Conservation (phyloP, 1,139 yeast genomes). For the Scheffersomyces parashehatae region DNA sequence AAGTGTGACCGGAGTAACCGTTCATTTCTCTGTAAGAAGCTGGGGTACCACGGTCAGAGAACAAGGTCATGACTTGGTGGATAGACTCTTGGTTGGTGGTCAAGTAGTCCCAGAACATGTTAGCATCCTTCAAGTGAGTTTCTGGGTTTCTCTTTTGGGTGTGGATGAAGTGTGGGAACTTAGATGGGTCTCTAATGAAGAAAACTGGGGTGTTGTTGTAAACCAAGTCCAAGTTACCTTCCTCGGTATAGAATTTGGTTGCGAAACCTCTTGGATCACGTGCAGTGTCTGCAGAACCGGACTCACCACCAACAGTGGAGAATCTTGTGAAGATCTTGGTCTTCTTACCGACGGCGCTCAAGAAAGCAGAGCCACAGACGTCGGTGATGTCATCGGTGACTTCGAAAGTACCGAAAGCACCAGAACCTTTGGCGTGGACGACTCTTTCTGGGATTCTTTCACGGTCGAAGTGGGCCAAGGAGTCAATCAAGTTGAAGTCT, state of each 20-base stretch:
- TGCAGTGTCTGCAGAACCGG: slow-evolving; percentile 81
- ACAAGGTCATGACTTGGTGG: slow-evolving; percentile 17
- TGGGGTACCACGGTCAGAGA: slow-evolving; percentile 69
- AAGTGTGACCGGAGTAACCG: slow-evolving; percentile 78
- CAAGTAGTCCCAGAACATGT: slow-evolving; percentile 76
- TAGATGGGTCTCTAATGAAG: slow-evolving; percentile 82
- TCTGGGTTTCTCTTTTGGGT: slow-evolving; percentile 77
- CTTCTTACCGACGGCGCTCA: slow-evolving; percentile 73
- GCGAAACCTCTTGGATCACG: slow-evolving; percentile 92
- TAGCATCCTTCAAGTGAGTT: slow-evolving; percentile 77
- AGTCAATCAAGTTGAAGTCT: slow-evolving; percentile 76
- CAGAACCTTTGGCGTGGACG: slow-evolving; percentile 89
- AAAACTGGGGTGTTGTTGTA: slow-evolving; percentile 89
- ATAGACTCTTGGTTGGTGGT: slow-evolving; percentile 53
- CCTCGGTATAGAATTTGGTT: slow-evolving; percentile 81
- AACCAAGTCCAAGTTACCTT: slow-evolving; percentile 86
- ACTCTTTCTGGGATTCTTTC: slow-evolving; percentile 90
- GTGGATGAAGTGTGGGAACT: slow-evolving; percentile 88
- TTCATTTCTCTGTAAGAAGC: slow-evolving; percentile 64
- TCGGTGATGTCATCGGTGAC: slow-evolving; percentile 83
- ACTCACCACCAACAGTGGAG: slow-evolving; percentile 89
- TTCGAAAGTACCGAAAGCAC: slow-evolving; percentile 79
- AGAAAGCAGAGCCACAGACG: slow-evolving; percentile 67
- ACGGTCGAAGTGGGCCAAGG: slow-evolving; percentile 80
- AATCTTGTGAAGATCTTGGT: slow-evolving; percentile 74